phyloP scores from a whole-genome alignment of 2,329 filamentous ascomycete species.

The Coniella vitis region DNA sequence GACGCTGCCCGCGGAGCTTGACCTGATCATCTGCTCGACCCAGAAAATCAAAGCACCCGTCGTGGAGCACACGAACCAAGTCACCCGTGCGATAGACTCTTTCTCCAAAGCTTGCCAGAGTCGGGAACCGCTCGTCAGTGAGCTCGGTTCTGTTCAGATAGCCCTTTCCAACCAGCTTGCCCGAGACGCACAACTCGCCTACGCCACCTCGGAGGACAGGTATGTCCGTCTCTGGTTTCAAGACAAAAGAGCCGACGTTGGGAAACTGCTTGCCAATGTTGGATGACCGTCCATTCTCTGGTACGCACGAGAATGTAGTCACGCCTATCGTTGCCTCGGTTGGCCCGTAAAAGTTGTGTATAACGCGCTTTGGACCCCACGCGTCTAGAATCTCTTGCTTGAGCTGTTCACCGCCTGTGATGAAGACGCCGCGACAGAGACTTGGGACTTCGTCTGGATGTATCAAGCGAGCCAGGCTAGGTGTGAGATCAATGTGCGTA shows the following conservation, averaged over 20 bases:
- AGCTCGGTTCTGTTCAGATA: slow-evolving; percentile 79
- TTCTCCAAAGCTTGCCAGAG: slow-evolving; percentile 47
- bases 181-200: slow-evolving; percentile 84
- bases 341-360: slow-evolving; percentile 90
- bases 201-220: slow-evolving; percentile 73
- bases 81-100: slow-evolving; percentile 84
- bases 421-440: slow-evolving; percentile 78
- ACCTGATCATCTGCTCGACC: slow-evolving; percentile 87
- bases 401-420: slow-evolving; percentile 82
- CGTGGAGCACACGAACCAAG: slow-evolving; percentile 71
- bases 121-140: slow-evolving; percentile 69
- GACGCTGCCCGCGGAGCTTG: slow-evolving; percentile 79
- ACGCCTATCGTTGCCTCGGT: slow-evolving; percentile 91
- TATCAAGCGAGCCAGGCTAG: slow-evolving; percentile 72
- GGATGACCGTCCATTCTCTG: slow-evolving; percentile 67
- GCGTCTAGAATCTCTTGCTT: slow-evolving; percentile 82
- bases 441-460: slow-evolving; percentile 75
- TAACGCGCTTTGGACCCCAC: slow-evolving; percentile 73
- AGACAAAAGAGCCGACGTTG: slow-evolving; percentile 79
- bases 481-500: slow-evolving; percentile 88
- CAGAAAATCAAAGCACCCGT: slow-evolving; percentile 80
- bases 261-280: slow-evolving; percentile 85
- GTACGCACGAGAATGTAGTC: slow-evolving; percentile 81
- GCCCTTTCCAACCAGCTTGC: slow-evolving; percentile 79
- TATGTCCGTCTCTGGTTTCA: slow-evolving; percentile 59